A percentile compares a stretch with the other conserved stretches of the same genome.
Evolutionary conservation across 1,284 basidiomycete genomes (phyloP).

Genomic region (Ustilago vetiveriae): DNA sequence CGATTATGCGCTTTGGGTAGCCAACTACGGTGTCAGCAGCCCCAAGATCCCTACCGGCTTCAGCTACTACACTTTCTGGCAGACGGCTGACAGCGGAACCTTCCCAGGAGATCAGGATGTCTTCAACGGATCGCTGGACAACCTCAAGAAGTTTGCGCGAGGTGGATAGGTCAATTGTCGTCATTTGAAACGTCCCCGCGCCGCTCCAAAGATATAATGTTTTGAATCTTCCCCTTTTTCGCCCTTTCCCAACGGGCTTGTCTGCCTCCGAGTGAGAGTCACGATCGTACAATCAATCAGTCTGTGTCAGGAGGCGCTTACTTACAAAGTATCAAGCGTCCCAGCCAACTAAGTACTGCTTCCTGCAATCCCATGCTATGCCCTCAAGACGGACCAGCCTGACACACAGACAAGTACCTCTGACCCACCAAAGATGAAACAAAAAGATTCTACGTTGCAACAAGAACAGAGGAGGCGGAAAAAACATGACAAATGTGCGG

Average conservation of each 20-base stretch:
- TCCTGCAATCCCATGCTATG: background rate
- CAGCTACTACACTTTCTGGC: conserved; percentile 73
- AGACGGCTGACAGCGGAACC: conserved; percentile 71
- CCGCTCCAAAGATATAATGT: too few species aligned
- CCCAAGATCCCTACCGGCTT: conserved; percentile 46
- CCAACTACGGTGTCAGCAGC: conserved; percentile 69
- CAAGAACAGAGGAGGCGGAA: background rate
- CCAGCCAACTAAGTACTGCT: background rate
- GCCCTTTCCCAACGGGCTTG: too few species aligned
- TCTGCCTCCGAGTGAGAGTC: too few species aligned
- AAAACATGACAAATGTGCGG: background rate
- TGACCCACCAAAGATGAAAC: background rate
- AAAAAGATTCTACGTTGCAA: conserved; percentile 14
- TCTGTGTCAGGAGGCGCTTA: too few species aligned
- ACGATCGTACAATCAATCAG: too few species aligned
- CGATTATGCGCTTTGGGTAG: conserved; percentile 74
- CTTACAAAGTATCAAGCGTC: too few species aligned
- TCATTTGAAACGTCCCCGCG: too few species aligned
- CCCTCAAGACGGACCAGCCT: too few species aligned
- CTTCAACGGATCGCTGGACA: conserved; percentile 57
- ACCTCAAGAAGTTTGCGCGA: conserved; percentile 57
- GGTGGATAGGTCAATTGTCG: background rate
- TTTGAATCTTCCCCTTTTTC: too few species aligned
- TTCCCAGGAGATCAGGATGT: conserved; percentile 73
- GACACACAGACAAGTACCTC: too few species aligned